Percentiles rank a stretch among this genome's conserved stretches.
Evolutionary conservation across 2,329 filamentous ascomycete species (phyloP).

Genomic region (Neofusicoccum sp.): DNA sequence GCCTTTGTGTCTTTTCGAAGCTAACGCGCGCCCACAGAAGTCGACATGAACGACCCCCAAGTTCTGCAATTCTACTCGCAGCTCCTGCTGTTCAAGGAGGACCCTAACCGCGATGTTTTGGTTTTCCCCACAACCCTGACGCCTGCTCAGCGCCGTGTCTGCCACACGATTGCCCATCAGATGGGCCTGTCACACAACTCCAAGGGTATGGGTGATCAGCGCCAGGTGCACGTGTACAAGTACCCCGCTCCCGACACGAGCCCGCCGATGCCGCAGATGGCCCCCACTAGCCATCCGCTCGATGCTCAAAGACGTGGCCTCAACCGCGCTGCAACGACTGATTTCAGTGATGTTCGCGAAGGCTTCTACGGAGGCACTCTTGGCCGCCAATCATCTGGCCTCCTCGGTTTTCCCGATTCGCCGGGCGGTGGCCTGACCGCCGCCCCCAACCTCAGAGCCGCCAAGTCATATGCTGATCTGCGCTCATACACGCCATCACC

Average conservation of each 20-base stretch:
- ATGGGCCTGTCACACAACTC: slow-evolving; percentile 91
- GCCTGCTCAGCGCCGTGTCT: slow-evolving; percentile 80
- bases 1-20: slow-evolving; percentile 18
- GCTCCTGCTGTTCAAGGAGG: slow-evolving; percentile 83
- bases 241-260: slow-evolving; percentile 59
- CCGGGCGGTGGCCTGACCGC: slow-evolving; percentile 62
- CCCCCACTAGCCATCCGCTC: slow-evolving; percentile 61
- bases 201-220: slow-evolving; percentile 79
- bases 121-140: slow-evolving; percentile 80
- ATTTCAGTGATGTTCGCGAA: slow-evolving; percentile 80
- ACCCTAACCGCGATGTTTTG: slow-evolving; percentile 71
- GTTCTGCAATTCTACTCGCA: slow-evolving; percentile 89
- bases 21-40: slow-evolving; percentile 50
- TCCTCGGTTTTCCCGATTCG: slow-evolving; percentile 79
- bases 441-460: slow-evolving; percentile 78
- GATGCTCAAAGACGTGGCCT: slow-evolving; percentile 81
- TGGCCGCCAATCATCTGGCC: slow-evolving; percentile 74
- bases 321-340: slow-evolving; percentile 93
- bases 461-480: slow-evolving; percentile 94
- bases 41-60: slow-evolving; percentile 88
- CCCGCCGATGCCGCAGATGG: slow-evolving; percentile 60
- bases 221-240: slow-evolving; percentile 88
- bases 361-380: slow-evolving; percentile 73
- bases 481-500: slow-evolving; percentile 94
- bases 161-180: slow-evolving; percentile 92